Percentiles rank a stretch among this genome's conserved stretches.
Conservation (phyloP, 2,329 filamentous ascomycete genomes). For the Phialophora chinensis region DNA sequence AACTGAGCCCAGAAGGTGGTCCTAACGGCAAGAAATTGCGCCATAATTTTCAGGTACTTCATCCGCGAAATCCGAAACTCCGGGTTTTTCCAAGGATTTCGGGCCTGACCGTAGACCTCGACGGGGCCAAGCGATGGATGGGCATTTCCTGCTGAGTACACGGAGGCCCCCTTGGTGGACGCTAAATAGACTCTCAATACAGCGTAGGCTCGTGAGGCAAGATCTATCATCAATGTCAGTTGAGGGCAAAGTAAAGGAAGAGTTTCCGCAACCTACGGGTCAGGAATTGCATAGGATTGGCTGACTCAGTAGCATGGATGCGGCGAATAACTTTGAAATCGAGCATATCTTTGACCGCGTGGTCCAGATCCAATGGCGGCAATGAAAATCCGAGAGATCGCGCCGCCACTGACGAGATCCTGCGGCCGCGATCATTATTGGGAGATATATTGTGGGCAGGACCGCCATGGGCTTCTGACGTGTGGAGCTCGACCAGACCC, state of each 20-base stretch:
- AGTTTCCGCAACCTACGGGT: slow-evolving; percentile 16
- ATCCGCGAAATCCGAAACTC: background rate
- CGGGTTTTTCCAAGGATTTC: background rate
- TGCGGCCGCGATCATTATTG: slow-evolving; percentile 5
- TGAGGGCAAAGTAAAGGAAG: background rate
- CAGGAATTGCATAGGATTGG: slow-evolving; percentile 19
- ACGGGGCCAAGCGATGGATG: slow-evolving; percentile 19
- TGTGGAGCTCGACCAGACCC: slow-evolving; percentile 10
- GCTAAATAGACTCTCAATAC: slow-evolving; percentile 19
- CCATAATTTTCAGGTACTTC: background rate
- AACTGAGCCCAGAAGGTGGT: slow-evolving; percentile 6
- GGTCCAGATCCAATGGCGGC: slow-evolving; percentile 11
- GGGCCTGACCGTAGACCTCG: slow-evolving; percentile 10
- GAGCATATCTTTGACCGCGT: slow-evolving; percentile 3
- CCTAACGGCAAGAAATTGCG: background rate
- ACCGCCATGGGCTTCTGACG: background rate
- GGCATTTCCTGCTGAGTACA: background rate
- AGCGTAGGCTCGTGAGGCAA: slow-evolving; percentile 28
- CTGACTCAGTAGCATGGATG: background rate
- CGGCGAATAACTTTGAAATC: background rate
- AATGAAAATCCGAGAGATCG: slow-evolving; percentile 14
- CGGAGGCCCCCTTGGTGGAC: background rate
- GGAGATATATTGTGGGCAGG: background rate
- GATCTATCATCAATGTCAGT: slow-evolving; percentile 25
- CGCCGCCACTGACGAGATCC: slow-evolving; percentile 19